Evolutionary conservation across 306 rosid genomes (phyloP).

Genomic region (Quercus wislizeni): DNA sequence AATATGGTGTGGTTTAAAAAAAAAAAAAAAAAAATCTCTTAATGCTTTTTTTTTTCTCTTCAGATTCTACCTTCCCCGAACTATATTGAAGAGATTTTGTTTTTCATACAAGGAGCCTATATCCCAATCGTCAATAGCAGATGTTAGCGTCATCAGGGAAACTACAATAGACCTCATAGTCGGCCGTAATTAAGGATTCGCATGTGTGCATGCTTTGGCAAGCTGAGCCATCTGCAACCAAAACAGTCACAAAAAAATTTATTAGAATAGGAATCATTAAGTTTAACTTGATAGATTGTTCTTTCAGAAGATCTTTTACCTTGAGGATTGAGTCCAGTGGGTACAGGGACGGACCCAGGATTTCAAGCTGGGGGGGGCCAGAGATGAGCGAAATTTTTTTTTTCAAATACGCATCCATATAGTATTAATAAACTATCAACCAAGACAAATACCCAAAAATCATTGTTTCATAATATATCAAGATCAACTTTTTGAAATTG

Average conservation of each 20-base stretch:
- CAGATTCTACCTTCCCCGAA: slow-evolving; percentile 73
- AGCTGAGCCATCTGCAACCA: slow-evolving; percentile 66
- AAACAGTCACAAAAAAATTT: slow-evolving; percentile 3
- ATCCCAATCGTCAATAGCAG: slow-evolving; percentile 46
- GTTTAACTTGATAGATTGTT: neutral
- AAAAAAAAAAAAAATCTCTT: too few relatives aligned
- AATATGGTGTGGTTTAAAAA: too few relatives aligned
- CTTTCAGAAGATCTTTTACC: slow-evolving; percentile 41
- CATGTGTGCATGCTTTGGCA: slow-evolving; percentile 79
- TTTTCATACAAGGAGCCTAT: slow-evolving; percentile 63
- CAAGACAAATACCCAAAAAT: too few relatives aligned
- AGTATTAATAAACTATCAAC: too few relatives aligned
- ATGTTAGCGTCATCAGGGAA: slow-evolving; percentile 46
- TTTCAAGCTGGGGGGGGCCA: too few relatives aligned
- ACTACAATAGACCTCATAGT: slow-evolving; percentile 86
- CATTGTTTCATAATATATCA: too few relatives aligned
- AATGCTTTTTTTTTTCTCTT: too few relatives aligned
- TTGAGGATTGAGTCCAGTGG: slow-evolving; percentile 66
- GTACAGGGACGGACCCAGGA: too few relatives aligned
- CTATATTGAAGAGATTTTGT: slow-evolving; percentile 56
- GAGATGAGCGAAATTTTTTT: too few relatives aligned
- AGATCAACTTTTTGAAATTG: too few relatives aligned
- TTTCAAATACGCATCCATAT: too few relatives aligned
- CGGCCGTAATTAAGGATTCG: slow-evolving; percentile 68
- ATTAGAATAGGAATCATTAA: neutral